Evolutionary conservation across 192 early-diverging fungal species (phyloP).

Genomic region (Umbelopsis sp.): DNA sequence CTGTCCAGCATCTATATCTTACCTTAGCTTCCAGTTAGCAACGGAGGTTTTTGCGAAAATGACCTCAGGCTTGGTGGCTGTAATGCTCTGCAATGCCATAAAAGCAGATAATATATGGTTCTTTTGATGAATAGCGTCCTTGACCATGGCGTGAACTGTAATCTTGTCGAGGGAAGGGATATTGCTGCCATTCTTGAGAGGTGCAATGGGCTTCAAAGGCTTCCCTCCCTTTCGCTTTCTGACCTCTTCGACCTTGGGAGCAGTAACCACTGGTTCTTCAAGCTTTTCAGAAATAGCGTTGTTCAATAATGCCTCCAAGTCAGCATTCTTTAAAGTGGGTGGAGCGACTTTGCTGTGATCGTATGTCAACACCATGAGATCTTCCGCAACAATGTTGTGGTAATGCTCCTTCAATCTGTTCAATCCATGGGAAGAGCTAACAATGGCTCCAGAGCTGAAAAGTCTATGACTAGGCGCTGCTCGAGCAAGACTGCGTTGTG

Average conservation of each 20-base stretch:
- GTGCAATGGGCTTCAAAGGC: conserved; percentile 54
- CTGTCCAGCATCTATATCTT: conserved; percentile 42
- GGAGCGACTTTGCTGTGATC: conserved; percentile 44
- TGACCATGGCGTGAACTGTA: conserved; percentile 83
- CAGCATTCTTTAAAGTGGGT: conserved; percentile 32
- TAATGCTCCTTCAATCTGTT: conserved; percentile 53
- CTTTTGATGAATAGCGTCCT: conserved; percentile 87
- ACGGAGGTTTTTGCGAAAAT: conserved; percentile 80
- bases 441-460: conserved; percentile 5
- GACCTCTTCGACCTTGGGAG: conserved; percentile 8
- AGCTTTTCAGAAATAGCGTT: conserved; percentile 7
- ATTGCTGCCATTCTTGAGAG: conserved; percentile 58
- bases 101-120: conserved; percentile 85
- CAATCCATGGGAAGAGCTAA: conserved; percentile 35
- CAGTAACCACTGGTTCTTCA: neutral
- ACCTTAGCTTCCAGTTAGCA: conserved; percentile 84
- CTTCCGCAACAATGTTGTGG: conserved; percentile 46
- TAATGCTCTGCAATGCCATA: conserved; percentile 89
- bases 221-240: conserved; percentile 49
- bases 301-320: conserved; percentile 31
- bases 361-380: conserved; percentile 57
- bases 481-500: neutral
- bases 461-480: neutral
- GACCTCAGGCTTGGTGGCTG: conserved; percentile 77
- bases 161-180: conserved; percentile 75